These are phyloP conservation scores for Backusella morwellensis DNA, from an alignment of 192 early-diverging fungal genomes.

Conservation along the genomic window DNA sequence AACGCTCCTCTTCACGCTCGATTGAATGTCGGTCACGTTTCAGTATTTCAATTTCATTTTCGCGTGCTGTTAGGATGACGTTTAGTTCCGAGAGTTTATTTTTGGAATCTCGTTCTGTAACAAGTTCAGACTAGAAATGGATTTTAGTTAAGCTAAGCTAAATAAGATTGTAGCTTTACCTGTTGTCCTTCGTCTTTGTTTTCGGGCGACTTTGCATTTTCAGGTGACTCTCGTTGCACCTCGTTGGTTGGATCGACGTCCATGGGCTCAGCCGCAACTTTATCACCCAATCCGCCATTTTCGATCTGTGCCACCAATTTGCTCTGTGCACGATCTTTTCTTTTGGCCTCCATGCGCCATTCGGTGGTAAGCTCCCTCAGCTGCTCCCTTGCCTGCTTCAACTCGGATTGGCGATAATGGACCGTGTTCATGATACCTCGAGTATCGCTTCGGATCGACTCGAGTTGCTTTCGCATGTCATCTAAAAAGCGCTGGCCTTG, in stretches of 20 bases:
- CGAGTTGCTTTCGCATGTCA: neutral
- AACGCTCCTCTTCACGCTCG: slow-evolving; percentile 43
- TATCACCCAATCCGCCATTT: slow-evolving; percentile 25
- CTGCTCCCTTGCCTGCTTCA: slow-evolving; percentile 28
- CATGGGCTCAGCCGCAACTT: neutral
- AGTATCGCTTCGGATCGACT: neutral
- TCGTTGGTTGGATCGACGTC: neutral
- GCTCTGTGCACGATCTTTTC: slow-evolving; percentile 46
- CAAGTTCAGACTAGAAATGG: slow-evolving; percentile 2
- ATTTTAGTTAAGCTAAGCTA: neutral
- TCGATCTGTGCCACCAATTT: slow-evolving; percentile 30
- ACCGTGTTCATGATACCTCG: neutral
- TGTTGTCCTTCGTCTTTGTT: neutral
- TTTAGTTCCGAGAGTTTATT: slow-evolving; percentile 44
- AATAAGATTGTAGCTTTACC: too few species aligned
- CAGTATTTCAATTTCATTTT: slow-evolving; percentile 49
- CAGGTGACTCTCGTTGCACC: neutral
- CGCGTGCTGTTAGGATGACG: slow-evolving; percentile 42
- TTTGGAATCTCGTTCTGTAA: slow-evolving; percentile 33
- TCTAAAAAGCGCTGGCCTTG: neutral
- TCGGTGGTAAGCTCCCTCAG: slow-evolving; percentile 37
- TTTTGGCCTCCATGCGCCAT: slow-evolving; percentile 43
- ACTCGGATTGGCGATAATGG: neutral
- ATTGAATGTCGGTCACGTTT: slow-evolving; percentile 48
- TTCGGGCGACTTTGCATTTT: neutral